Evolutionary conservation across 176 grass and related monocot genomes (phyloP).

Genomic region (Rhynchospora pubera): DNA sequence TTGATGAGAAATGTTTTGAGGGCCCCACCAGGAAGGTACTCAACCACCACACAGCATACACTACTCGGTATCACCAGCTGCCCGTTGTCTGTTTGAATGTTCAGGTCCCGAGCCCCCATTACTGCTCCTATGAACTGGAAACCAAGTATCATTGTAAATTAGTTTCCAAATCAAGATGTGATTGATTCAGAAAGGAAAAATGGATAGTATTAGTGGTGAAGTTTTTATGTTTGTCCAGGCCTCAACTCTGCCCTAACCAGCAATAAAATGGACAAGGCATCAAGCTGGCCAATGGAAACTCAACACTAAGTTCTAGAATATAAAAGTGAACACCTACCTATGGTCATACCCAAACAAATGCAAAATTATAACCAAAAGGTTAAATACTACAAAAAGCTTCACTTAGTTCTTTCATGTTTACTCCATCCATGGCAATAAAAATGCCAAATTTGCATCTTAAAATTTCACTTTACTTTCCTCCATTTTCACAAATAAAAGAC

Average conservation of each 20-base stretch:
- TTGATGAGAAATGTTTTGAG: slow-evolving; percentile 99
- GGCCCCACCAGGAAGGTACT: slow-evolving; percentile 91
- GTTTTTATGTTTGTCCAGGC: neutral
- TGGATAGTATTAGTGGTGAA: neutral
- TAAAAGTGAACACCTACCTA: neutral
- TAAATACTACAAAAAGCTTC: neutral
- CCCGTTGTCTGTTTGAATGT: slow-evolving; percentile 85
- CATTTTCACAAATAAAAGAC: neutral
- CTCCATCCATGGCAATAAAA: neutral
- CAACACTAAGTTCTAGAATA: neutral
- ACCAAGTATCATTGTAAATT: slow-evolving; percentile 24
- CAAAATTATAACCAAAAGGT: neutral
- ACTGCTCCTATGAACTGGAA: slow-evolving; percentile 91
- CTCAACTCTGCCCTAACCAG: neutral
- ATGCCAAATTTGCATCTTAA: neutral
- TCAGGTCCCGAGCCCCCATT: slow-evolving; percentile 90
- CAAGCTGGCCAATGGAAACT: neutral
- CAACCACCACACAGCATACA: slow-evolving; percentile 83
- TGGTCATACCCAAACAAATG: neutral
- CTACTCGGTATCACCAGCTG: slow-evolving; percentile 88
- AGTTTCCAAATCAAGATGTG: slow-evolving; percentile 22
- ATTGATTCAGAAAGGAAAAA: slow-evolving; percentile 21
- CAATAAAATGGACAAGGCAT: neutral
- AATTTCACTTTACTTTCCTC: neutral
- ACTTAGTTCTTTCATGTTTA: neutral